Evolutionary conservation across 164 flowering plant species (phyloP).

Genomic region (Magnolia changhungtana): DNA sequence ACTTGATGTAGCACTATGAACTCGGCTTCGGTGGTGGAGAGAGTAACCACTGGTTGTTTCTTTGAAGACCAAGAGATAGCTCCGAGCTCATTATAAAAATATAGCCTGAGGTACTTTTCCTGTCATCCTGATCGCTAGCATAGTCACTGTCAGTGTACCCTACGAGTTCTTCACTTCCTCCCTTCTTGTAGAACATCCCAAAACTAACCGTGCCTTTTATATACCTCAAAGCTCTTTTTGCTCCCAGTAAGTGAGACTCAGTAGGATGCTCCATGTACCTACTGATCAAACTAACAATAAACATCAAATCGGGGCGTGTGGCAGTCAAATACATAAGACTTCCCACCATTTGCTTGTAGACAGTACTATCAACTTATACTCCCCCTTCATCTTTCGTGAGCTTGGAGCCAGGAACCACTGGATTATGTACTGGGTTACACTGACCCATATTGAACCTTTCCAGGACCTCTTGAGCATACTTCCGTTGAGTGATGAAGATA

Average conservation of each 20-base stretch:
- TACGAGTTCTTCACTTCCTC: too few species aligned
- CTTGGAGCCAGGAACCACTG: neutral
- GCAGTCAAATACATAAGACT: too few species aligned
- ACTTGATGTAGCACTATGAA: conserved; percentile 4
- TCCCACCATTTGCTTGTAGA: too few species aligned
- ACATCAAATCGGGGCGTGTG: too few species aligned
- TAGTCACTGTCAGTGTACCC: too few species aligned
- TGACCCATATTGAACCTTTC: neutral
- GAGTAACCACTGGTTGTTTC: conserved; percentile 6
- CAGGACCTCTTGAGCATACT: conserved; percentile 3
- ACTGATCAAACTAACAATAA: too few species aligned
- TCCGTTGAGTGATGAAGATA: neutral
- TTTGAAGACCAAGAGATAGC: neutral
- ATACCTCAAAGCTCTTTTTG: too few species aligned
- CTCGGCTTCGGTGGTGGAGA: conserved; percentile 12
- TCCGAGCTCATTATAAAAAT: conserved; percentile 2
- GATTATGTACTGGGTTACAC: neutral
- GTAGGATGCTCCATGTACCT: too few species aligned
- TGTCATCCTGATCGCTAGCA: neutral
- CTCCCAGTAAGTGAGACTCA: too few species aligned
- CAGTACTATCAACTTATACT: neutral
- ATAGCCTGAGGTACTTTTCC: conserved; percentile 14
- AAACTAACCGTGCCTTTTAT: too few species aligned
- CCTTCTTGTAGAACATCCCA: too few species aligned
- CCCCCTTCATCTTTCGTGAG: neutral